Percentiles rank a stretch among this genome's conserved stretches.
phyloP scores from a whole-genome alignment of 495 filamentous ascomycete genomes.

The Hypomontagnella submonticulosa region DNA sequence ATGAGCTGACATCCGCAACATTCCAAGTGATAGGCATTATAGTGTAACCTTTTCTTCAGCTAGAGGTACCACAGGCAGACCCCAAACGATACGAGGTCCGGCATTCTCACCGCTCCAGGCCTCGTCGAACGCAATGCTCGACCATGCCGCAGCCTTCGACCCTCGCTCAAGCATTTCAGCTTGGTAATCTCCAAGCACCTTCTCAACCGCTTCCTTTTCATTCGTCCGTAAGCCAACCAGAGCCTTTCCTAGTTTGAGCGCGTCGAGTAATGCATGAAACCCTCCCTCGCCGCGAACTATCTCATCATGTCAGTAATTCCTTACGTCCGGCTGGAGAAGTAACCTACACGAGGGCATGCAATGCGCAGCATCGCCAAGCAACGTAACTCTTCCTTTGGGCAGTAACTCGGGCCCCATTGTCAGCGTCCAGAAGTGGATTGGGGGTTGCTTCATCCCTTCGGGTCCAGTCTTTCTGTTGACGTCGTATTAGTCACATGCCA shows the following conservation, averaged over 20 bases:
- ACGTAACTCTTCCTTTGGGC: constrained; percentile 52
- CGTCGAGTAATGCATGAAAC: constrained; percentile 40
- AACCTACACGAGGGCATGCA: constrained; percentile 66
- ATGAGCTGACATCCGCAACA: not conserved
- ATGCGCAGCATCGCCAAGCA: constrained; percentile 65
- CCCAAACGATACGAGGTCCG: constrained; percentile 28
- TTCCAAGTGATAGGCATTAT: not conserved
- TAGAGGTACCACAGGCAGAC: constrained; percentile 29
- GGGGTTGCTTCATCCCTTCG: constrained; percentile 31
- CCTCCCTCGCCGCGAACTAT: constrained; percentile 41
- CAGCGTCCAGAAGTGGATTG: constrained; percentile 35
- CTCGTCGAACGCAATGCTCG: constrained; percentile 35
- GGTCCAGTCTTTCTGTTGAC: constrained; percentile 35
- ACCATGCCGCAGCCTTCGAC: constrained; percentile 33
- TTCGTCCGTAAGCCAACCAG: constrained; percentile 22
- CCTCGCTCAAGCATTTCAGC: constrained; percentile 37
- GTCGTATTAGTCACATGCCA: too few species aligned
- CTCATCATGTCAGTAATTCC: not conserved
- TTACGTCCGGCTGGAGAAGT: not conserved
- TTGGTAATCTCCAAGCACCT: constrained; percentile 36
- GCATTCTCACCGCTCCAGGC: constrained; percentile 24
- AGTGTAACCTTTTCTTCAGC: constrained; percentile 35
- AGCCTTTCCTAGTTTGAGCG: constrained; percentile 34
- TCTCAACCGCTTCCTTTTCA: constrained; percentile 21
- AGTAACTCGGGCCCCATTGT: constrained; percentile 34